Conservation (phyloP, 495 filamentous ascomycete species). For the Penicillium psychrofluorescens region DNA sequence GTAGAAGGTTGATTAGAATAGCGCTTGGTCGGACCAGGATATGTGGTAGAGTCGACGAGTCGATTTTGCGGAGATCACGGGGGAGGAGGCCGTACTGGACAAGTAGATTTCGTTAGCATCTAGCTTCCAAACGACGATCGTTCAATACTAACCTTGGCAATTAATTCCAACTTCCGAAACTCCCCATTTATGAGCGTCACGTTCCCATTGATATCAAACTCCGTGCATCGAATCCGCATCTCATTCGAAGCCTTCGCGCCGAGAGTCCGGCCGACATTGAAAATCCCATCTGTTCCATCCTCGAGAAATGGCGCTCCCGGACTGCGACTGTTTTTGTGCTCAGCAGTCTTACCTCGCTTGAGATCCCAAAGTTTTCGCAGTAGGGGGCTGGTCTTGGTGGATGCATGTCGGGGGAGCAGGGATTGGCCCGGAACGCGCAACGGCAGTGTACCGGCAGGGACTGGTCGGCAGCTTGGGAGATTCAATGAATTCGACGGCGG, state of each 20-base stretch:
- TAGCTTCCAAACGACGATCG: background rate
- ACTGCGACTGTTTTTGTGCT: constrained; percentile 14
- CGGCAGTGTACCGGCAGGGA: background rate
- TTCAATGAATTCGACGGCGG: constrained; percentile 2
- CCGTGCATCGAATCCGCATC: constrained; percentile 80
- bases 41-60: constrained; percentile 94
- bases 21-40: constrained; percentile 92
- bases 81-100: constrained; percentile 86
- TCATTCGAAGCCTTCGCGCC: constrained; percentile 70
- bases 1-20: constrained; percentile 89
- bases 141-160: constrained; percentile 68
- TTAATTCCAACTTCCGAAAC: constrained; percentile 93
- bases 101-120: background rate
- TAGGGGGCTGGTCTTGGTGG: constrained; percentile 41
- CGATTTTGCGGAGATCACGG: constrained; percentile 94
- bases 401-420: constrained; percentile 26
- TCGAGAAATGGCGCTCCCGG: constrained; percentile 22
- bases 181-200: constrained; percentile 93
- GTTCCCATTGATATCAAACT: constrained; percentile 88
- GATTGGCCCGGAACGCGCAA: background rate
- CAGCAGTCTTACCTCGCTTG: constrained; percentile 23
- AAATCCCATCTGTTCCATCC: constrained; percentile 30
- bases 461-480: constrained; percentile 7
- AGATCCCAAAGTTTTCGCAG: constrained; percentile 49
- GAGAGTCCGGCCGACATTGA: constrained; percentile 52